A percentile compares a stretch with the other conserved stretches of the same genome.
These are phyloP conservation scores for Daedaleopsis sinensis DNA, from an alignment of 768 basidiomycete genomes.

Conservation along the genomic window DNA sequence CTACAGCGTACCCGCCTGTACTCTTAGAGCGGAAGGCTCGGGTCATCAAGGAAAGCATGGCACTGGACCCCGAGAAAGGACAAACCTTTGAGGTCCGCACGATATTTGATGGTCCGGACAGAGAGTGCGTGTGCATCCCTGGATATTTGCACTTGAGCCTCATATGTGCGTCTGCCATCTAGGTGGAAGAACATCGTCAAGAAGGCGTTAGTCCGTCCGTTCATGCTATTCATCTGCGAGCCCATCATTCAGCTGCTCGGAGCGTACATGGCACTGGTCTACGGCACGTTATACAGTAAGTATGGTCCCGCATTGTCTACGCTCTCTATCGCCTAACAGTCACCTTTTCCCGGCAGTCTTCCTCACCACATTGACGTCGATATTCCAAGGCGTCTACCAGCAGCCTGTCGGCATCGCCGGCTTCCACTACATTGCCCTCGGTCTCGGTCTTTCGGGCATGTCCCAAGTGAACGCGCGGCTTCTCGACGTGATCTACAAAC, in stretches of 20 bases:
- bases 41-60: conserved; percentile 40
- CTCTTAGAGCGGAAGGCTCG: conserved; percentile 55
- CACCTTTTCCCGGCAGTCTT: conserved; percentile 47
- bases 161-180: not conserved
- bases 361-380: conserved; percentile 63
- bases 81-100: conserved; percentile 44
- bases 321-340: too few relatives aligned
- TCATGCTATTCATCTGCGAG: conserved; percentile 59
- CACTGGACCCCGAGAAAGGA: conserved; percentile 53
- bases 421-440: conserved; percentile 72
- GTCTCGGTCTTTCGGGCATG: conserved; percentile 51
- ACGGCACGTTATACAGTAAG: conserved; percentile 62
- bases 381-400: conserved; percentile 58
- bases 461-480: conserved; percentile 56
- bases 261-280: conserved; percentile 70
- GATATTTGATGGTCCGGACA: conserved; percentile 47
- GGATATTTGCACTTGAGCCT: not conserved
- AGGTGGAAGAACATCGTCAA: conserved; percentile 58
- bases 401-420: conserved; percentile 63
- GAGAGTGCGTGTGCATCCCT: conserved; percentile 27
- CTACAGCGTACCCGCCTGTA: conserved; percentile 33
- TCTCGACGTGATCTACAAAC: conserved; percentile 58
- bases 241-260: conserved; percentile 73
- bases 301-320: conserved; percentile 2
- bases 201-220: conserved; percentile 65